phyloP scores from a whole-genome alignment of 768 basidiomycete species.

The Cyathus striatus region DNA sequence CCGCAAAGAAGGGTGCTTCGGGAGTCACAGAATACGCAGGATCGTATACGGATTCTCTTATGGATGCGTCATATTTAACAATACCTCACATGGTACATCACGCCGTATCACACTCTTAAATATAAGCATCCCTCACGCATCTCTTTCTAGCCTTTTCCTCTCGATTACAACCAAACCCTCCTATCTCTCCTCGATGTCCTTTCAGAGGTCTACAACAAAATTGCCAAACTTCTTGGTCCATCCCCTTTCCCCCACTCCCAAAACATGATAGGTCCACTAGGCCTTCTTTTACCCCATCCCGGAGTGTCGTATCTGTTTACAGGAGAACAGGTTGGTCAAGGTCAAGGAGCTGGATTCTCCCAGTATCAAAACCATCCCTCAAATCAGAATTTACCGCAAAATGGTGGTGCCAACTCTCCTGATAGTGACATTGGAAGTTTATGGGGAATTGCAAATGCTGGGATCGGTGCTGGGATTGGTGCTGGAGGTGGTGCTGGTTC shows the following conservation, averaged over 20 bases:
- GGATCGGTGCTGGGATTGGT: constrained; percentile 13
- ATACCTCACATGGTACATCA: constrained; percentile 66
- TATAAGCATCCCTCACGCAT: constrained; percentile 1
- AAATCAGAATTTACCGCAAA: no score
- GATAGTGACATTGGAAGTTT: constrained; percentile 42
- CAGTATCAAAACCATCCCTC: no score
- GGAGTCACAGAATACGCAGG: constrained; percentile 56
- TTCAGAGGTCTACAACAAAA: constrained; percentile 86
- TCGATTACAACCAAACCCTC: constrained; percentile 88
- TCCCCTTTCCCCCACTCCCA: constrained; percentile 67
- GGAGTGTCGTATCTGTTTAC: constrained; percentile 80
- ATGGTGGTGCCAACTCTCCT: no score
- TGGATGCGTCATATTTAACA: constrained; percentile 67
- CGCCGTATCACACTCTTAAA: not conserved
- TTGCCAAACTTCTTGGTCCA: constrained; percentile 76
- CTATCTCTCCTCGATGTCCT: constrained; percentile 86
- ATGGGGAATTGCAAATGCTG: constrained; percentile 68
- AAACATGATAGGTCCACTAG: constrained; percentile 75
- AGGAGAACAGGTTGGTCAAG: no score
- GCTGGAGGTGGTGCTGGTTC: constrained; percentile 15
- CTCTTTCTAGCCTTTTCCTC: constrained; percentile 64
- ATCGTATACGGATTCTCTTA: constrained; percentile 49
- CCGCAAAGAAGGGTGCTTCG: constrained; percentile 46
- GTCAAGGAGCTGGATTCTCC: no score
- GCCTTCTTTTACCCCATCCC: constrained; percentile 71